phyloP scores from a whole-genome alignment of 257 asterid genomes.

The Misopates orontium region DNA sequence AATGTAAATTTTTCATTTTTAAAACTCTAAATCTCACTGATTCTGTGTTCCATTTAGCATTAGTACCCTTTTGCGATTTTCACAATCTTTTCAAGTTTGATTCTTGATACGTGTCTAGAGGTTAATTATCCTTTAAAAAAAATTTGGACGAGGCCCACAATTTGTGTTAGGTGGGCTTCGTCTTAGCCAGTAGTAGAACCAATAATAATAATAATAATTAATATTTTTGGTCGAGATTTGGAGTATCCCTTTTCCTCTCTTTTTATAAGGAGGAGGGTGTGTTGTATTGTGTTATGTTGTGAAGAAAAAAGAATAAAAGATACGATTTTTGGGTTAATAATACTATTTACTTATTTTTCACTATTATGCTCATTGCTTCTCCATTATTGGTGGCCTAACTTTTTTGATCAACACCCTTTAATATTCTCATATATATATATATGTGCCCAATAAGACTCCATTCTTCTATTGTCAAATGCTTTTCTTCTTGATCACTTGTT shows the following conservation, averaged over 20 bases:
- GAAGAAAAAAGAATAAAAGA: slow-evolving; percentile 14
- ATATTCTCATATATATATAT: slow-evolving; percentile 24
- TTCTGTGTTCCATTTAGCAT: slow-evolving; percentile 10
- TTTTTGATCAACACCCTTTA: slow-evolving; percentile 28
- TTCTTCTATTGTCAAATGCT: slow-evolving; percentile 49
- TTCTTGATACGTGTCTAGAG: slow-evolving; percentile 30
- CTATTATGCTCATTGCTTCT: slow-evolving; percentile 36
- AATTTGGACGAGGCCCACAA: slow-evolving; percentile 44
- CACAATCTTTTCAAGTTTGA: slow-evolving; percentile 19
- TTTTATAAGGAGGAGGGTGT: slow-evolving; percentile 22
- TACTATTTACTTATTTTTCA: slow-evolving; percentile 16
- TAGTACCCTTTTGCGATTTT: slow-evolving; percentile 11
- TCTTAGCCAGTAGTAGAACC: slow-evolving; percentile 39
- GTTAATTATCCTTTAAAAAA: slow-evolving; percentile 21
- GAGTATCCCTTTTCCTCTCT: slow-evolving; percentile 32
- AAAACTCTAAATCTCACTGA: neutral
- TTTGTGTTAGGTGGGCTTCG: slow-evolving; percentile 58
- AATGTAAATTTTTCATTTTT: neutral
- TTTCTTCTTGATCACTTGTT: slow-evolving; percentile 62
- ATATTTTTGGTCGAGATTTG: slow-evolving; percentile 30
- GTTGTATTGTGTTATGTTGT: slow-evolving; percentile 4
- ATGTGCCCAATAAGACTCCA: slow-evolving; percentile 35
- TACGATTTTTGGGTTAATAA: slow-evolving; percentile 9
- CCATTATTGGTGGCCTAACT: slow-evolving; percentile 59
- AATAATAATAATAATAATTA: neutral